Conservation (phyloP, 2,329 filamentous ascomycete genomes). For the Chrysoporthe deuterocubensis region DNA sequence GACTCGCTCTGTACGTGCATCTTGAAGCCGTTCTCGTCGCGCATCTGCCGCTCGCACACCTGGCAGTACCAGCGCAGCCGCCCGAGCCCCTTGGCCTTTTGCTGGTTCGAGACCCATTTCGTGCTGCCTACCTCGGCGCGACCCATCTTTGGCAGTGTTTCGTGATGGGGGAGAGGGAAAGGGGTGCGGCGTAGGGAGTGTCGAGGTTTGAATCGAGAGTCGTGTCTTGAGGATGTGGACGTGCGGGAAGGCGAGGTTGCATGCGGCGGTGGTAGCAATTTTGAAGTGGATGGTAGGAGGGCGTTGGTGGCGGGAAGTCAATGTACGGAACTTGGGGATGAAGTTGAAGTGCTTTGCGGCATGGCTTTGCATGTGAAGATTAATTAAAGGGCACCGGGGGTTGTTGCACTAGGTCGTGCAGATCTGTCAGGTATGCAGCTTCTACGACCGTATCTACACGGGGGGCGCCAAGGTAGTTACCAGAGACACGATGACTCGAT, state of each 20-base stretch:
- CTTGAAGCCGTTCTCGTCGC: slow-evolving; percentile 91
- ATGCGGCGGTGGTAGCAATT: neutral
- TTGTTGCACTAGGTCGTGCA: neutral
- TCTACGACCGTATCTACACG: neutral
- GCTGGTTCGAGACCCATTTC: slow-evolving; percentile 89
- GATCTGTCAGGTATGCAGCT: neutral
- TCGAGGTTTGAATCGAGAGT: neutral
- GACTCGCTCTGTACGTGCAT: slow-evolving; percentile 84
- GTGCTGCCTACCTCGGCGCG: slow-evolving; percentile 90
- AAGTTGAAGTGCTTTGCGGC: neutral
- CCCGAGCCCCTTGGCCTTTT: slow-evolving; percentile 80
- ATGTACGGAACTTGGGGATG: neutral
- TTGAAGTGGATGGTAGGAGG: neutral
- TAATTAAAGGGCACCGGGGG: neutral
- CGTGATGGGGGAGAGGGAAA: slow-evolving; percentile 26
- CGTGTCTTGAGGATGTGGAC: neutral
- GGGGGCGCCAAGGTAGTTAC: neutral
- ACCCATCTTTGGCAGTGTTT: slow-evolving; percentile 64
- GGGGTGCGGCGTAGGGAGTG: neutral
- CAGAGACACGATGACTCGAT: too few relatives aligned
- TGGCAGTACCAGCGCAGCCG: slow-evolving; percentile 91
- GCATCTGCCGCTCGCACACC: slow-evolving; percentile 74
- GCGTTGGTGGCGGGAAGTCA: neutral
- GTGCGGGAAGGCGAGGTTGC: neutral
- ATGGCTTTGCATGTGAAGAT: slow-evolving; percentile 11